Conservation (phyloP, 202 grass and related monocot species). For the Panicum virgatum region DNA sequence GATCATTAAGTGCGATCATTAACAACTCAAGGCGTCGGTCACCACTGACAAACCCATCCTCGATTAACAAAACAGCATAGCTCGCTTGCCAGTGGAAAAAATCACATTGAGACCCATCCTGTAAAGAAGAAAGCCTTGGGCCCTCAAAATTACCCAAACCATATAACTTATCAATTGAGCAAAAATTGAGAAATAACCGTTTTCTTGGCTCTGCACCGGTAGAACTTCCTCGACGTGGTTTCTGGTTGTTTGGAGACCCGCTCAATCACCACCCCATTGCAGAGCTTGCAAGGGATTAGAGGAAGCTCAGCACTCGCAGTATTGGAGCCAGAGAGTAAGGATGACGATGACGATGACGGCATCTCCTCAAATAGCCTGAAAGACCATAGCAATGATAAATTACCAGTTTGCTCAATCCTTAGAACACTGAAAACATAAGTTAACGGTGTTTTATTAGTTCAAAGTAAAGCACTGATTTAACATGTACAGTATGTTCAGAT, state of each 20-base stretch:
- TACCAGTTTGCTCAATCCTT: no score
- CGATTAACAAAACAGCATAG: neutral
- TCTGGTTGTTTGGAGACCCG: neutral
- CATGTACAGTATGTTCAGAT: slow-evolving; percentile 33
- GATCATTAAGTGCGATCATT: neutral
- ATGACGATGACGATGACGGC: neutral
- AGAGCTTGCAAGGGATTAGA: neutral
- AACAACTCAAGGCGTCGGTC: neutral
- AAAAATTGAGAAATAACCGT: neutral
- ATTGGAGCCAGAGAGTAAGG: neutral
- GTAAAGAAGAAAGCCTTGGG: neutral
- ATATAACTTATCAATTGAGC: neutral
- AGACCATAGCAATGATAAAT: no score
- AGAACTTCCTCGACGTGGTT: neutral
- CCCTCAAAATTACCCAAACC: neutral
- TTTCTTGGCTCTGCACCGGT: neutral
- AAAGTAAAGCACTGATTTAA: no score
- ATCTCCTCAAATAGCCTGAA: neutral
- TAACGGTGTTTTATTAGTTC: no score
- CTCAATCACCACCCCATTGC: neutral
- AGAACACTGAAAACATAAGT: no score
- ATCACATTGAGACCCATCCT: neutral
- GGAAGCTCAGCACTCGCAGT: neutral
- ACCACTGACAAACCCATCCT: neutral
- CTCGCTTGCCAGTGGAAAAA: neutral